Conservation (phyloP, 2,329 filamentous ascomycete species). For the Peltaster fructicola region DNA sequence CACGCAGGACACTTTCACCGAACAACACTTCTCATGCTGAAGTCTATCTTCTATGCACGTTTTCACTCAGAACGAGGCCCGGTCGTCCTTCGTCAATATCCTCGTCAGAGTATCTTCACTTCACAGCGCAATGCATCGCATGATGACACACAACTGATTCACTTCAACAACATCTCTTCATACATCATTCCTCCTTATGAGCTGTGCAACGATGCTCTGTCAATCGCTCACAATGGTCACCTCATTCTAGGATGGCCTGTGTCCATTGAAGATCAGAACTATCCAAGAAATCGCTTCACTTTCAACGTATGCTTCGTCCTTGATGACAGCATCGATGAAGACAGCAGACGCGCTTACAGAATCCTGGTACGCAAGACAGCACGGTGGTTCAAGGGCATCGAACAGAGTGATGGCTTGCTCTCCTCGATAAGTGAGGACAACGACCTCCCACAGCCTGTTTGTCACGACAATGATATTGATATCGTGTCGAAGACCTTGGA, state of each 20-base stretch:
- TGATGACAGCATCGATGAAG: slow-evolving; percentile 35
- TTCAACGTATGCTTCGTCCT: slow-evolving; percentile 92
- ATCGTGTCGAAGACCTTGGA: slow-evolving; percentile 54
- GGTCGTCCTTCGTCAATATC: slow-evolving; percentile 17
- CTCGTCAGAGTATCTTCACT: slow-evolving; percentile 10
- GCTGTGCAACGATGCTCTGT: slow-evolving; percentile 82
- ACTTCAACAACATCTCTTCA: slow-evolving; percentile 66
- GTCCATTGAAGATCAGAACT: slow-evolving; percentile 58
- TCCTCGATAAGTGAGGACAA: too few species aligned
- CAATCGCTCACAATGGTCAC: slow-evolving; percentile 57
- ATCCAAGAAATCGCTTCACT: slow-evolving; percentile 79
- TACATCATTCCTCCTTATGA: slow-evolving; percentile 91
- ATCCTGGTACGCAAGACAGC: slow-evolving; percentile 75
- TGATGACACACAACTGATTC: slow-evolving; percentile 6
- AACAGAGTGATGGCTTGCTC: slow-evolving; percentile 81
- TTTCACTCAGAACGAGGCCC: slow-evolving; percentile 38
- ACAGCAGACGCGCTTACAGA: slow-evolving; percentile 51
- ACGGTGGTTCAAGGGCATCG: slow-evolving; percentile 69
- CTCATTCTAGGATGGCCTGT: slow-evolving; percentile 77
- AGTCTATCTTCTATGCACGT: slow-evolving; percentile 49
- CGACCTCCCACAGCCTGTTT: too few species aligned
- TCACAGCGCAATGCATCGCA: background rate
- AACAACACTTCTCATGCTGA: too few species aligned
- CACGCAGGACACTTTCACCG: too few species aligned
- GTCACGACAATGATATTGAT: background rate